These are phyloP conservation scores for Imleria badia DNA, from an alignment of 768 basidiomycete species.

Conservation along the genomic window DNA sequence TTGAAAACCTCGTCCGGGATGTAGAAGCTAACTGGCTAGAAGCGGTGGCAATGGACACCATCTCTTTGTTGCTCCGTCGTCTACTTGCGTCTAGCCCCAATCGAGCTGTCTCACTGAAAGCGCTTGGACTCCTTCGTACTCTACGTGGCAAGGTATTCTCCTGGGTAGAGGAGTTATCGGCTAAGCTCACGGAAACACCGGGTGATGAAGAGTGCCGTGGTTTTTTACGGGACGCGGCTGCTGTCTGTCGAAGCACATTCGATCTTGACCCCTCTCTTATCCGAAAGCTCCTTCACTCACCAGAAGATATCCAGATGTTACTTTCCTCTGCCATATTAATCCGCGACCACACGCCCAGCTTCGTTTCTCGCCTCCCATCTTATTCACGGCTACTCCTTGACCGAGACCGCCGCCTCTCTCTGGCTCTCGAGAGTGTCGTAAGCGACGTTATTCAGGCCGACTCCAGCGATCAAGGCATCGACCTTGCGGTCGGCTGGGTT, in stretches of 20 bases:
- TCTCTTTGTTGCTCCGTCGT: constrained; percentile 36
- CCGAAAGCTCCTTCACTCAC: constrained; percentile 14
- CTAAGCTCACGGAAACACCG: constrained; percentile 15
- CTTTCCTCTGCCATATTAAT: constrained; percentile 27
- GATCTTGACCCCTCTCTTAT: constrained; percentile 21
- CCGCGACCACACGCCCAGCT: constrained; percentile 23
- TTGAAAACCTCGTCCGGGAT: constrained; percentile 34
- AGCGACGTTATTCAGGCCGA: constrained; percentile 1
- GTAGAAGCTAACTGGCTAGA: constrained; percentile 45
- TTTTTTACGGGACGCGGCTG: constrained; percentile 37
- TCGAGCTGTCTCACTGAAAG: constrained; percentile 11
- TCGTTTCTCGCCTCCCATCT: neutral
- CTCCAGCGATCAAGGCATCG: constrained; percentile 8
- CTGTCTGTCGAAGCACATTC: constrained; percentile 38
- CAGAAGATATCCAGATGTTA: constrained; percentile 24
- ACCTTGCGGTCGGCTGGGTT: constrained; percentile 18
- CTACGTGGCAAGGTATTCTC: constrained; percentile 32
- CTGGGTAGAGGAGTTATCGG: constrained; percentile 39
- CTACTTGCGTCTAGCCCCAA: constrained; percentile 31
- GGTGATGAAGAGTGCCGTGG: constrained; percentile 18
- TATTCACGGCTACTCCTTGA: constrained; percentile 22
- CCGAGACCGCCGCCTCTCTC: constrained; percentile 33
- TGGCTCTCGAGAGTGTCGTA: constrained; percentile 20
- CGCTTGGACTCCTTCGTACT: constrained; percentile 29
- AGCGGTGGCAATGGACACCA: constrained; percentile 31